Percentiles rank a stretch among this genome's conserved stretches.
phyloP scores from a whole-genome alignment of 2,329 filamentous ascomycete genomes.

The Pseudofabraea citricarpa region DNA sequence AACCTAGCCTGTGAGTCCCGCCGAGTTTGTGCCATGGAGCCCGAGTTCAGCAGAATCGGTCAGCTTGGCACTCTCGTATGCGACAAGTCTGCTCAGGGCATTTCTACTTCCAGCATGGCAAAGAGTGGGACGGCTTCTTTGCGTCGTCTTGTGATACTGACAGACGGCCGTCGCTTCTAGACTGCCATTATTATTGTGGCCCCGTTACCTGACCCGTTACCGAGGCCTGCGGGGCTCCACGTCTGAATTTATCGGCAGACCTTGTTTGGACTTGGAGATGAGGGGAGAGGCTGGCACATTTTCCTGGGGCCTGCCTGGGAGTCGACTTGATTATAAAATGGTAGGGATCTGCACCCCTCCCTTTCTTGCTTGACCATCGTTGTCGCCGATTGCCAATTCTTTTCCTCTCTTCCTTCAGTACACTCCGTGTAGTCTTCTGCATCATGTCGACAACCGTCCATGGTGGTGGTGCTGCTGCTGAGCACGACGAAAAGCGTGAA shows the following conservation, averaged over 20 bases:
- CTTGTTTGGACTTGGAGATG: background rate
- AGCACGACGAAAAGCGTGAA: constrained; percentile 12
- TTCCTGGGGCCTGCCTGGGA: no score
- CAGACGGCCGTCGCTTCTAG: no score
- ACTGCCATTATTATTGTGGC: no score
- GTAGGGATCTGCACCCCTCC: background rate
- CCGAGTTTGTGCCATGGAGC: background rate
- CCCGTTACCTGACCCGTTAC: background rate
- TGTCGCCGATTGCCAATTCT: no score
- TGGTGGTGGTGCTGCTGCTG: constrained; percentile 5
- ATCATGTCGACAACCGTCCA: constrained; percentile 13
- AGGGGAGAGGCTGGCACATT: background rate
- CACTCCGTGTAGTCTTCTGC: background rate
- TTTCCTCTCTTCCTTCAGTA: background rate
- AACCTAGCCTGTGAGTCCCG: background rate
- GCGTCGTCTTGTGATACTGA: no score
- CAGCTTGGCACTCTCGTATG: no score
- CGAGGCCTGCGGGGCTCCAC: background rate
- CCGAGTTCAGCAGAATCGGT: background rate
- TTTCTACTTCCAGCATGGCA: no score
- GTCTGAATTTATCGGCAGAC: background rate
- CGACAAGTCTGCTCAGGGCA: no score
- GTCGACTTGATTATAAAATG: background rate
- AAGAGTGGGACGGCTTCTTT: no score
- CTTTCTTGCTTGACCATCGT: background rate